Percentiles rank a stretch among this genome's conserved stretches.
phyloP scores from a whole-genome alignment of 305 asterid genomes.

The Fraxinus sp. region DNA sequence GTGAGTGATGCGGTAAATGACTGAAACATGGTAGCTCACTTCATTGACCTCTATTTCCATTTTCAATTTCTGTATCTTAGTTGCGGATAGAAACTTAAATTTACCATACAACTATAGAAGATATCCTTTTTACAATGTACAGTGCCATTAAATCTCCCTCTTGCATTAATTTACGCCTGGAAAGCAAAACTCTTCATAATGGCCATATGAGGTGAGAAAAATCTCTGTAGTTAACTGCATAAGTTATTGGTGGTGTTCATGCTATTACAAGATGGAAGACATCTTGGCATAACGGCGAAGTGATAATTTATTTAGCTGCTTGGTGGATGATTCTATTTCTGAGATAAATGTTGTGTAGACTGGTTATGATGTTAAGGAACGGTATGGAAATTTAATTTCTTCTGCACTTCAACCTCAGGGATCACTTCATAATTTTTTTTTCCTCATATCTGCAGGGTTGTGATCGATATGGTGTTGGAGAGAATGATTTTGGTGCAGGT shows the following conservation, averaged over 20 bases:
- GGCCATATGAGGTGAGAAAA: conserved; percentile 13
- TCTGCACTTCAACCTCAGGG: neutral
- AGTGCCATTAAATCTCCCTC: neutral
- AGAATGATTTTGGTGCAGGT: conserved; percentile 70
- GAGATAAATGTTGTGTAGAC: neutral
- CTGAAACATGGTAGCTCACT: conserved; percentile 1
- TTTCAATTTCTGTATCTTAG: conserved; percentile 4
- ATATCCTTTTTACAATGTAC: neutral
- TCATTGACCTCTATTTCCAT: neutral
- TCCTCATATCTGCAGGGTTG: conserved; percentile 57
- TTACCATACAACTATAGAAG: neutral
- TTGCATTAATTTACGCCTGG: neutral
- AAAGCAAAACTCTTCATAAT: neutral
- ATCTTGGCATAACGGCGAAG: conserved; percentile 7
- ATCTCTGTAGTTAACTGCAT: conserved; percentile 2
- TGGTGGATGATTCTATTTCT: conserved; percentile 6
- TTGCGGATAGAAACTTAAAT: neutral
- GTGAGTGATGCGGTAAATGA: neutral
- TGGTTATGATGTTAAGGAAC: neutral
- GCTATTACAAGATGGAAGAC: conserved; percentile 2
- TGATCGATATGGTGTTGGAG: conserved; percentile 67
- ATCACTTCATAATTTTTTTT: neutral
- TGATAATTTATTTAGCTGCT: conserved; percentile 7
- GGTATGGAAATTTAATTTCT: neutral
- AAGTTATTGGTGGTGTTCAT: neutral